These are phyloP conservation scores for Ensete ventricosum DNA, from an alignment of 176 grass and related monocot genomes.

Conservation along the genomic window DNA sequence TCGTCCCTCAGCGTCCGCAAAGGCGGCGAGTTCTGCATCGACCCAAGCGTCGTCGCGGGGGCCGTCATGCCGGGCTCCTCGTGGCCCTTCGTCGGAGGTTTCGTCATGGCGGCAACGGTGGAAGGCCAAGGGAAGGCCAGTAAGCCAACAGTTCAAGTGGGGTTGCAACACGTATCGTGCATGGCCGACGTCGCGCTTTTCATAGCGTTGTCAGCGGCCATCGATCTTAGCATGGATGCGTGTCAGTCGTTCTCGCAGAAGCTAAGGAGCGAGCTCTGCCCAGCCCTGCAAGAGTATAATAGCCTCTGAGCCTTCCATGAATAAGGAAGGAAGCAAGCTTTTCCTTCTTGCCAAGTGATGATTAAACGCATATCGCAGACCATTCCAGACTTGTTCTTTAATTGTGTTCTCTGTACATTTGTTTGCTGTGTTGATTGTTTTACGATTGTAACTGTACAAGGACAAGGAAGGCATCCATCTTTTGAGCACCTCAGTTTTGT, in stretches of 20 bases:
- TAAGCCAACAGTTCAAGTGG: constrained; percentile 68
- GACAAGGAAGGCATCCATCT: too few species aligned
- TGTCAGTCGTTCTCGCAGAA: constrained; percentile 74
- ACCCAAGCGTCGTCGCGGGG: constrained; percentile 29
- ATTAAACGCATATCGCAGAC: too few species aligned
- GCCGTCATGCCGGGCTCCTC: background rate
- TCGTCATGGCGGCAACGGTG: constrained; percentile 75
- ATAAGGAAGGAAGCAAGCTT: background rate
- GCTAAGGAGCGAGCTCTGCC: constrained; percentile 83
- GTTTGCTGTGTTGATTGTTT: too few species aligned
- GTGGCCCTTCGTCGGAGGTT: constrained; percentile 51
- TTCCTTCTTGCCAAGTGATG: too few species aligned
- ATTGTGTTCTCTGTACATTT: too few species aligned
- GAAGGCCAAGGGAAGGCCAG: constrained; percentile 67
- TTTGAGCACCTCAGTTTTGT: too few species aligned
- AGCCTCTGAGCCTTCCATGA: background rate
- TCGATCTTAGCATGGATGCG: constrained; percentile 88
- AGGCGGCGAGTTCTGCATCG: constrained; percentile 78
- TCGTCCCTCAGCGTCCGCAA: constrained; percentile 58
- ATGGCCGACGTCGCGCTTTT: constrained; percentile 86
- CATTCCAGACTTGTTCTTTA: too few species aligned
- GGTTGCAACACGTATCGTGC: constrained; percentile 68
- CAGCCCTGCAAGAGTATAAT: constrained; percentile 36
- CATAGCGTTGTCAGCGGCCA: constrained; percentile 65
- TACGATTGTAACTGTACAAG: too few species aligned